These are phyloP conservation scores for Clarireedia hainanense DNA, from an alignment of 2,329 filamentous ascomycete species.

Conservation along the genomic window DNA sequence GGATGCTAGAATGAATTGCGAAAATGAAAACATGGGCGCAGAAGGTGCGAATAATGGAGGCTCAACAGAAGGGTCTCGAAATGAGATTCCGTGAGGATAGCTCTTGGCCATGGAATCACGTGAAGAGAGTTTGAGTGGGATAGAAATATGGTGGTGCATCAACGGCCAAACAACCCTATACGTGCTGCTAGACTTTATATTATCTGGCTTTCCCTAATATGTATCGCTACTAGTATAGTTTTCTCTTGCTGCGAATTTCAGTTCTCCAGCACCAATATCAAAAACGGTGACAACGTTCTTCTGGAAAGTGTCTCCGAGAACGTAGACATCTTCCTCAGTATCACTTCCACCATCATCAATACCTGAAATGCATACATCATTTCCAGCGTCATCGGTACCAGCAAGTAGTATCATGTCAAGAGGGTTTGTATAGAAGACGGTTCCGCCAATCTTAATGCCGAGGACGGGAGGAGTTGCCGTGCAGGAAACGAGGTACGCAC, in stretches of 20 bases:
- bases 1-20: no score
- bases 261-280: conserved; percentile 39
- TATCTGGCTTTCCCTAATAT: not conserved
- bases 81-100: no score
- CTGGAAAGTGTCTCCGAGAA: conserved; percentile 40
- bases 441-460: conserved; percentile 33
- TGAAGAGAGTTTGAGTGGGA: no score
- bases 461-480: conserved; percentile 33
- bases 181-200: no score
- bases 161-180: no score
- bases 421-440: conserved; percentile 27
- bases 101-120: no score
- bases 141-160: no score
- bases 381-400: conserved; percentile 13
- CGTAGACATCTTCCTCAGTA: conserved; percentile 26
- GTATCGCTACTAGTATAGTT: conserved; percentile 17
- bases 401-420: conserved; percentile 27
- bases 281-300: conserved; percentile 44
- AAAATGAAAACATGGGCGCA: no score
- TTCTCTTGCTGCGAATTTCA: conserved; percentile 36
- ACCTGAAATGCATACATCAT: conserved; percentile 28
- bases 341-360: conserved; percentile 28
- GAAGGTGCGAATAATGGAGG: no score
- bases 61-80: no score
- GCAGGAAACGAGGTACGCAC: conserved; percentile 35